Evolutionary conservation across 768 basidiomycete genomes (phyloP).

Genomic region (Boletus pseudo-olivaceus): DNA sequence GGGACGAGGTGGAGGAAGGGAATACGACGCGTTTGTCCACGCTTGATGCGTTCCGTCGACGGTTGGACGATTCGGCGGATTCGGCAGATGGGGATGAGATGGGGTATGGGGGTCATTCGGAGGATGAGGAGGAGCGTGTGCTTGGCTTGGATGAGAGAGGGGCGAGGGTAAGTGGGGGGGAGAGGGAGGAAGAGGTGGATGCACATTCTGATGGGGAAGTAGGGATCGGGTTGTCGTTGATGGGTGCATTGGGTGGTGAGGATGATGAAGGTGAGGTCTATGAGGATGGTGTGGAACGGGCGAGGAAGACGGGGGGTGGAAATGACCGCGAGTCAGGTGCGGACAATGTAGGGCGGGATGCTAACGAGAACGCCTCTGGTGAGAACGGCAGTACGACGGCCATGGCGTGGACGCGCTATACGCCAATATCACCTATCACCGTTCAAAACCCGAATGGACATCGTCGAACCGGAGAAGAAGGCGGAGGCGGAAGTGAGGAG

Average conservation of each 20-base stretch:
- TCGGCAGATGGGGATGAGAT: conserved; percentile 6
- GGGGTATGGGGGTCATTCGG: not conserved
- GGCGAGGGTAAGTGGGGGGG: not conserved
- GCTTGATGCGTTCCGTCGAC: conserved; percentile 24
- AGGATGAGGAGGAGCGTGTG: conserved; percentile 11
- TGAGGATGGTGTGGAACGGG: conserved; percentile 5
- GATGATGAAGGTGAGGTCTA: conserved; percentile 23
- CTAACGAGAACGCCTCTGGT: conserved; percentile 3
- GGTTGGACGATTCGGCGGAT: conserved; percentile 12
- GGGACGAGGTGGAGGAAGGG: conserved; percentile 15
- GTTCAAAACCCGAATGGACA: not conserved
- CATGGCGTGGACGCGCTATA: conserved; percentile 30
- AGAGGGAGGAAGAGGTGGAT: conserved; percentile 10
- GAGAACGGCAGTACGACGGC: conserved; percentile 8
- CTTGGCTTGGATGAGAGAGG: not conserved
- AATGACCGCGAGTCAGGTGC: not conserved
- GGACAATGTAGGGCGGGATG: conserved; percentile 2
- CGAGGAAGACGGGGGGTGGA: not conserved
- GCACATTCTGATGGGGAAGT: conserved; percentile 55
- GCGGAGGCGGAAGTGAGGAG: conserved; percentile 10
- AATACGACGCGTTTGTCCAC: conserved; percentile 24
- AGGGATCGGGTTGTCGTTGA: conserved; percentile 66
- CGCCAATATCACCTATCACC: conserved; percentile 22
- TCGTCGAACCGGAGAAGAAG: conserved; percentile 7
- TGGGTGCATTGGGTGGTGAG: conserved; percentile 46